Conservation (phyloP, 106 monocot species). For the Acanthochlamys bracteata region DNA sequence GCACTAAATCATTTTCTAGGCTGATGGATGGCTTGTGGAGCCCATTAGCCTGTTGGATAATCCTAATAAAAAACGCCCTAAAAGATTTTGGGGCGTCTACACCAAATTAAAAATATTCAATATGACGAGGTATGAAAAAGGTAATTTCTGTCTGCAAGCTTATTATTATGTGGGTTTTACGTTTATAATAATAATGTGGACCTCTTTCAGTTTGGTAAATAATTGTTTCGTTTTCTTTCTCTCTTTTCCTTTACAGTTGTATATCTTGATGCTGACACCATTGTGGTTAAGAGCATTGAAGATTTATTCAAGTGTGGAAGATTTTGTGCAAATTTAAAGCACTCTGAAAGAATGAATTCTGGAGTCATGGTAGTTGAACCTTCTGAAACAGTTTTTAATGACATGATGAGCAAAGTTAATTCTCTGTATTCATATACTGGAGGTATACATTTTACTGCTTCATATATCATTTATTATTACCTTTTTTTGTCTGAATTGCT, state of each 20-base stretch:
- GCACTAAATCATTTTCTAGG: slow-evolving; percentile 30
- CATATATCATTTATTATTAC: not conserved
- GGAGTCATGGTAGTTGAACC: slow-evolving; percentile 99
- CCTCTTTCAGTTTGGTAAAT: too few relatives aligned
- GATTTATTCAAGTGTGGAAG: slow-evolving; percentile 90
- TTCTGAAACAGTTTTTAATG: slow-evolving; percentile 69
- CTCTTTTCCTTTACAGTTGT: slow-evolving; percentile 51
- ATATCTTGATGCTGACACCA: slow-evolving; percentile 98
- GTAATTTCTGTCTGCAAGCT: slow-evolving; percentile 18
- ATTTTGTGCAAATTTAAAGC: slow-evolving; percentile 97
- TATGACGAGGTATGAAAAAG: slow-evolving; percentile 91
- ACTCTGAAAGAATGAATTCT: slow-evolving; percentile 98
- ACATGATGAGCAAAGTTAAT: slow-evolving; percentile 90
- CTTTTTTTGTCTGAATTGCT: too few relatives aligned
- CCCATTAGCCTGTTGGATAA: slow-evolving; percentile 76
- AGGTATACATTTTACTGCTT: slow-evolving; percentile 36
- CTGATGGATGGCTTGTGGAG: slow-evolving; percentile 96
- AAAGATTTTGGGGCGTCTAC: slow-evolving; percentile 99
- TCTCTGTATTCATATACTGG: slow-evolving; percentile 88
- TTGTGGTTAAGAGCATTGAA: slow-evolving; percentile 89
- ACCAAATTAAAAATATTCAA: slow-evolving; percentile 96
- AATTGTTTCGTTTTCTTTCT: too few relatives aligned
- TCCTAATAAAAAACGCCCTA: slow-evolving; percentile 86
- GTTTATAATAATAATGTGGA: not conserved
- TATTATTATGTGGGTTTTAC: too few relatives aligned